These are phyloP conservation scores for Pleurotus tuoliensis DNA, from an alignment of 768 basidiomycete species.

Conservation along the genomic window DNA sequence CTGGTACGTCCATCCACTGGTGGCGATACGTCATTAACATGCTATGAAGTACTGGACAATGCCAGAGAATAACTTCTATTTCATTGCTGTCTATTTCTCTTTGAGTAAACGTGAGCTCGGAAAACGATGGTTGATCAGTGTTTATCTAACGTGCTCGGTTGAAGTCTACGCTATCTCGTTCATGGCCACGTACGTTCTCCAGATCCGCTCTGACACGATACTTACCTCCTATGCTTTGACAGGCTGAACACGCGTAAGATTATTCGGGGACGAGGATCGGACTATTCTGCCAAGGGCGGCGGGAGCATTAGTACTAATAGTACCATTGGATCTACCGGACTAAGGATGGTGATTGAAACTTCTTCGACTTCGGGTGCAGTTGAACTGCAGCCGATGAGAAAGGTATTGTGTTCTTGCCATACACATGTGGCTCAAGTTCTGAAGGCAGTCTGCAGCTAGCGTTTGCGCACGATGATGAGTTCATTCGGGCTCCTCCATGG, in stretches of 20 bases:
- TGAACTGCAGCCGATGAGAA: no score
- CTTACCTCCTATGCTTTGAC: slow-evolving; percentile 10
- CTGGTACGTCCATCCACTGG: slow-evolving; percentile 21
- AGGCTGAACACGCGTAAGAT: slow-evolving; percentile 56
- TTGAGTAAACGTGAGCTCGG: slow-evolving; percentile 52
- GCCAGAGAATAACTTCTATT: slow-evolving; percentile 47
- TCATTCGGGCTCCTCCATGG: no score
- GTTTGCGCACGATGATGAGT: no score
- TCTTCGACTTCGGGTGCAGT: background rate
- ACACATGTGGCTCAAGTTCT: no score
- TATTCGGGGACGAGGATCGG: slow-evolving; percentile 48
- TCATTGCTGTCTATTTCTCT: slow-evolving; percentile 55
- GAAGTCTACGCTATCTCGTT: slow-evolving; percentile 36
- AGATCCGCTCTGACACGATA: no score
- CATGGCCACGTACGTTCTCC: slow-evolving; percentile 8
- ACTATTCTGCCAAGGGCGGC: slow-evolving; percentile 20
- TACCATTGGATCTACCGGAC: background rate
- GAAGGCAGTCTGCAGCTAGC: no score
- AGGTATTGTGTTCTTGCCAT: no score
- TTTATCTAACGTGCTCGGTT: no score
- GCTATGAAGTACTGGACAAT: slow-evolving; percentile 44
- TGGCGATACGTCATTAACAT: background rate
- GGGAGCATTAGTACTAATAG: slow-evolving; percentile 14
- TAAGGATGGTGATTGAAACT: background rate
- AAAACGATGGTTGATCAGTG: slow-evolving; percentile 14